Evolutionary conservation across 2,329 filamentous ascomycete species (phyloP), one percentile per base, ranked within the genome.

Genomic region (Byssoonygena ceratinophila): DNA sequence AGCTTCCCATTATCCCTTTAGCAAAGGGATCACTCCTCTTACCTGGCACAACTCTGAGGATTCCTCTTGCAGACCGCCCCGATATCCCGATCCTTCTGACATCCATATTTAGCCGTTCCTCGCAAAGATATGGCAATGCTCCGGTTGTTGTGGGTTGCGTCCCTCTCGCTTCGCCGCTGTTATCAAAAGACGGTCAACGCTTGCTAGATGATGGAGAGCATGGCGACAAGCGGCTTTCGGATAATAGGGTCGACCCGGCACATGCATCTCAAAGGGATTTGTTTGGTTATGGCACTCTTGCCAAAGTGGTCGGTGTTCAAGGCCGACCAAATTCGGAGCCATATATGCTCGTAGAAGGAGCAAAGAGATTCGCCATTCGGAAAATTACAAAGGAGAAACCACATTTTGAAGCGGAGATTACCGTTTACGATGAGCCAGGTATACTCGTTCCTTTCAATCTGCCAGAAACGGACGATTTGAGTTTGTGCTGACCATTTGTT

Each of bases 81-180:
- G 92, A 97, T 69, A 84, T 97, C 59, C 84, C 88, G 50, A 86
- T 91, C 47, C 80, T 97, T 41, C 81, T 98, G 53, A 86, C 89
- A 18, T 83, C 84, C 60, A 80, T 95, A 55, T 91, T 94, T 70
- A 85, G 85, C 62, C 82, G 83, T 60, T 83, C 83, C 25, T 79
- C 80, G 37, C 71, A 74, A 22, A 83, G 82, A 61, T 79, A 74
- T 1, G 75, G 83, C 59, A 79, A 81, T 25, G 78, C 77, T 57
- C 76, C 81, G 59, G 81, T 95, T 60, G 83, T 86, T 7, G 83
- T 97, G 59, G 88, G 85, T 50, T 97, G 91, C 67, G 82, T 97
- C 51, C 92, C 92, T 18, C 75, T 96, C 55, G 83, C 77, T 58
- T 92, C 87, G 46, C 83, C 84, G 3, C 77, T 83, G 22, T 76